Evolutionary conservation across 2,329 filamentous ascomycete genomes (phyloP), one percentile per base, ranked within the genome.

Genomic region (Clonostachys sp.): DNA sequence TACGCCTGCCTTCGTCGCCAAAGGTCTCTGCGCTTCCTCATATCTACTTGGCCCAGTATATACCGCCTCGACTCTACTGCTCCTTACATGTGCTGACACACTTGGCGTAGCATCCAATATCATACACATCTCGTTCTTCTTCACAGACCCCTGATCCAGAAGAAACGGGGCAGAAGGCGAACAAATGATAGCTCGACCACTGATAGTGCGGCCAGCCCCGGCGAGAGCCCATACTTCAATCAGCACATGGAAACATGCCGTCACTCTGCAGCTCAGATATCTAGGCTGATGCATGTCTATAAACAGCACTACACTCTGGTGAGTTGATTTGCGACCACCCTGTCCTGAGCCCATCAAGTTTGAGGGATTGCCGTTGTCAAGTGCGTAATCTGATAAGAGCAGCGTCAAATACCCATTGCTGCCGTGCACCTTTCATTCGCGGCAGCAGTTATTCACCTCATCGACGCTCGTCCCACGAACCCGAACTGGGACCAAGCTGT

Each of bases 21-120:
- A 49, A 49, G 34, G 34, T 44, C 4, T 50, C 48, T 3, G 51
- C 48, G 46, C 57, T n/a, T 24, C 24, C 24, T 24, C 57, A 59
- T 18, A 44, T 60, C 6, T 58, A 53, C 16, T 39, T 57, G 2
- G 46, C 55, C 6, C 57, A 57, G 57, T 57, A 47, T n/a, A 55
- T 24, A 24, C 24, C 24, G 24, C 24, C 24, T 24, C 24, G 24
- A 8, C 46, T 35, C 4, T 16, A 9, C 17, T 41, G 20, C 42
- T n/a, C 36, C 34, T n/a, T 17, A 34, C 12, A n/a, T 30, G 12
- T n/a, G 30, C 16, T n/a, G n/a, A 24, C 17, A 14, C 24, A 12
- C 7, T 20, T n/a, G 2, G 9, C 14, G 3, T 12, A 60, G 57
- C 24, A 44, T 60, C 4, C 55, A 59, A 12, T 60, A 55, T 9